Base-by-base conservation (phyloP, 2,329 filamentous ascomycete genomes). In the Epichloe uncinata region DNA sequence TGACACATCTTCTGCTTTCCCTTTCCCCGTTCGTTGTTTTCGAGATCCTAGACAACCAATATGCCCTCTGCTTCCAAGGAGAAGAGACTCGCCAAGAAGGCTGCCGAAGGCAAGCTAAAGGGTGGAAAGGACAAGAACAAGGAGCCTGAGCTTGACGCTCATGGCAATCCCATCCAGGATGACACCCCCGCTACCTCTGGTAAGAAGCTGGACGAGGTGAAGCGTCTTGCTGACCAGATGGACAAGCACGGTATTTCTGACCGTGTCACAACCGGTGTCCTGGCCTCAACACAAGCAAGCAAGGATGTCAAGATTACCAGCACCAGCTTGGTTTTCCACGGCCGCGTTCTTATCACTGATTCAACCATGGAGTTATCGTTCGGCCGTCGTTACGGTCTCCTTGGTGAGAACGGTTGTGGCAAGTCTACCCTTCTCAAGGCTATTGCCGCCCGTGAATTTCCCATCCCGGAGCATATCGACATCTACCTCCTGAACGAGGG, bases 391-490 rank as follows among this genome's bases (percentile, higher is more conserved):
- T 98, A 98, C 67, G 93, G 93, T 68, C 77, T 98, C 52, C 75
- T 98, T 56, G 93, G 93, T 64, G 93, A 98, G 79, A 98, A 98
- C 84, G 93, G 93, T 58, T 98, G 93, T 71, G 93, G 93, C 69
- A 98, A 98, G 79, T 94, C 87, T 57, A 98, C 93, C 16, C 72
- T 98, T 35, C 80, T 98, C 66, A 97, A 96, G 75, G 81, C 93
- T 58, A 95, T 98, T 66, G 84, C 85, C 61, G 84, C 82, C 64
- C 86, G 93, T 72, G 94, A 98, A 71, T 98, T 82, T 68, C 94
- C 93, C 55, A 87, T 98, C 65, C 94, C 93, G 53, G 86, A 95
- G 30, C 90, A 96, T 69, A 78, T 98, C 68, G 94, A 98, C 70
- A 94, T 98, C 70, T 98, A 98, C 73, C 82, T 98, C 43, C 77